Evolutionary conservation across 352 stramenopile genomes (phyloP), one percentile per base, ranked within the genome.

Genomic region (Phytophthora fragariae): DNA sequence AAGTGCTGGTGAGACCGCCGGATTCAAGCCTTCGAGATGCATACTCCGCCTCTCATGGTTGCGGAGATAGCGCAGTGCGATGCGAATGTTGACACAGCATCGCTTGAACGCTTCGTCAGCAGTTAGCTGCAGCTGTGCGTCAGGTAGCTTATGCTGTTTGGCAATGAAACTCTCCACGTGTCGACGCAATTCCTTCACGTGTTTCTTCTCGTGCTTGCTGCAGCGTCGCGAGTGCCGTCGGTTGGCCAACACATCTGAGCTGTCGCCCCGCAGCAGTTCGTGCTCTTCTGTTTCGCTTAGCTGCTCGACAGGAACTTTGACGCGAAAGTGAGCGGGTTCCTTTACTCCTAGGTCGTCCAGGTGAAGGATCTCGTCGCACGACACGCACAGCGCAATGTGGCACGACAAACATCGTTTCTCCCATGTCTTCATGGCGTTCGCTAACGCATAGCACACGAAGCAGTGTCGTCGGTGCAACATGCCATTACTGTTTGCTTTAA

Each of bases 261-360:
- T 50, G 19, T 59, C 12, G 19, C 21, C 0, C 14, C 19, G n/a
- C 11, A n/a, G 5, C 46, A 56, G 14, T 3, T 29, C 35, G 14
- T 44, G 46, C 17, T 39, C 55, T 4, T 50, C 44, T 8, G 59
- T 50, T 58, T 59, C 39, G 27, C 46, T 49, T 46, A 33, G 19
- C 19, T 29, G 15, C 2, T 14, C 55, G 15, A 5, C 6, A n/a
- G 50, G 21, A 6, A 83, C 61, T 24, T 73, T 82, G 15, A 92
- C 75, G 35, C 85, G 76, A 24, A 83, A 87, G 52, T 92, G 85
- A 19, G 57, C 50, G 2, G 76, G 65, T 35, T 89, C 85, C 9
- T 70, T 71, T n/a, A 90, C 75, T n/a, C 85, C 85, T 0, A 92
- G 65, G 62, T 92, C 85, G 41, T 93, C 84, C 6, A 89, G 56